Evolutionary conservation across 768 basidiomycete species (phyloP).

Genomic region (Tulasnella sp.): DNA sequence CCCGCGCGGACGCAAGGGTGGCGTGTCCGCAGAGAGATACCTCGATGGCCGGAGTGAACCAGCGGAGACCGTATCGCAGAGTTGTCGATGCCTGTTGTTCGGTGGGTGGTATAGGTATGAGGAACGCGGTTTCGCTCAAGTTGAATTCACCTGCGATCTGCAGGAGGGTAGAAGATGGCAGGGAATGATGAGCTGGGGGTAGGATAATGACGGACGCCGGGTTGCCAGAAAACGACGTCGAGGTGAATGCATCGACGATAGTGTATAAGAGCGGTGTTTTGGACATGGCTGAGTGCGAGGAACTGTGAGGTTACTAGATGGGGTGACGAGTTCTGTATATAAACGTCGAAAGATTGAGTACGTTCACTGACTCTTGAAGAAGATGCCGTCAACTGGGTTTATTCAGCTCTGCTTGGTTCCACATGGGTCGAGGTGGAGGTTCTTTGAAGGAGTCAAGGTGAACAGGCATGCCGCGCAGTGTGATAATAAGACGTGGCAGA

Average conservation of each 20-base stretch:
- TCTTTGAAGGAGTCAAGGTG: too few relatives aligned
- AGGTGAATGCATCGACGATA: constrained; percentile 26
- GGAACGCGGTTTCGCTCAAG: constrained; percentile 20
- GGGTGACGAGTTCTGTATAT: too few relatives aligned
- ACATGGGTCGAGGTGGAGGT: too few relatives aligned
- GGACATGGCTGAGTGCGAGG: constrained; percentile 9
- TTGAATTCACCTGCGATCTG: constrained; percentile 21
- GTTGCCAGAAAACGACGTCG: constrained; percentile 23
- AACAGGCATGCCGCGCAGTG: too few relatives aligned
- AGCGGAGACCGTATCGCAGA: constrained; percentile 19
- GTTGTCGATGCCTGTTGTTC: not conserved
- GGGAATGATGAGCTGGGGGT: not conserved
- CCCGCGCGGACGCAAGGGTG: not conserved
- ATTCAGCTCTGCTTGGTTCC: too few relatives aligned
- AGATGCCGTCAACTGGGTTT: too few relatives aligned
- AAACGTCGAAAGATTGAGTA: too few relatives aligned
- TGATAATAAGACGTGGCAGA: too few relatives aligned
- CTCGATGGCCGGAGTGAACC: constrained; percentile 24
- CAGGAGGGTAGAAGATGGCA: constrained; percentile 17
- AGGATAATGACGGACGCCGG: constrained; percentile 24
- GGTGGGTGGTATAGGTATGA: not conserved
- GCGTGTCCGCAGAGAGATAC: constrained; percentile 19
- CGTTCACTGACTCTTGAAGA: too few relatives aligned
- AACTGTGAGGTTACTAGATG: too few relatives aligned
- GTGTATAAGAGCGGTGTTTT: constrained; percentile 5